phyloP scores from a whole-genome alignment of 1,284 basidiomycete genomes.

The Cerrena zonata region DNA sequence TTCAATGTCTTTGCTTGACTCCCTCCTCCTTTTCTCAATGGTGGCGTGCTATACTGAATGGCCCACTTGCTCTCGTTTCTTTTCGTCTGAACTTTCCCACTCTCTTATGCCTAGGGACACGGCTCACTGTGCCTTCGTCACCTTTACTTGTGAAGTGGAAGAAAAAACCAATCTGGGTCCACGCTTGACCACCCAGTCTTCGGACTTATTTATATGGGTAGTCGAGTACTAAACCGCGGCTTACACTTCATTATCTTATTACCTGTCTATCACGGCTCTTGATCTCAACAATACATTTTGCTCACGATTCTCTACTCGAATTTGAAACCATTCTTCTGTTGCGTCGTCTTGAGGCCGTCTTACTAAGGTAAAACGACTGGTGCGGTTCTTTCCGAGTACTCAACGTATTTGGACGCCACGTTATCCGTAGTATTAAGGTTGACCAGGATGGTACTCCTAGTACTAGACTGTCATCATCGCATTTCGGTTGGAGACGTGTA shows the following conservation, averaged over 20 bases:
- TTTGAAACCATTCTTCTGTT: no score
- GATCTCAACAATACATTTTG: background rate
- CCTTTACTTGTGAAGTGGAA: conserved; percentile 23
- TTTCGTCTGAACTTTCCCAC: no score
- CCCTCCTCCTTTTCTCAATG: no score
- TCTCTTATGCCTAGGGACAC: conserved; percentile 23
- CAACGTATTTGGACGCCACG: no score
- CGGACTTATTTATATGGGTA: conserved; percentile 13
- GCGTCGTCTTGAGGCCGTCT: no score
- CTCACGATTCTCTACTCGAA: no score
- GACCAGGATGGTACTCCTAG: background rate
- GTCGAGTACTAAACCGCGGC: conserved; percentile 21
- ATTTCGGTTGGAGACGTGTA: background rate
- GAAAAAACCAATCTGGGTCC: conserved; percentile 16
- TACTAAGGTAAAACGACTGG: no score
- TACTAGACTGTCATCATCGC: background rate
- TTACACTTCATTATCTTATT: conserved; percentile 4
- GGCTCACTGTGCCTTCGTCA: conserved; percentile 18
- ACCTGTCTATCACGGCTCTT: background rate
- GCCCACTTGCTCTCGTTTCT: no score
- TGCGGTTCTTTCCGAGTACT: no score
- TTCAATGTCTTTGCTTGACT: no score
- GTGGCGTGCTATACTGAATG: no score
- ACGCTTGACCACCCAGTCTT: conserved; percentile 19
- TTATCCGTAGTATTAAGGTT: no score